A percentile compares a stretch with the other conserved stretches of the same genome.
These are phyloP conservation scores for Xylaria curta DNA, from an alignment of 495 filamentous ascomycete species.

Conservation along the genomic window DNA sequence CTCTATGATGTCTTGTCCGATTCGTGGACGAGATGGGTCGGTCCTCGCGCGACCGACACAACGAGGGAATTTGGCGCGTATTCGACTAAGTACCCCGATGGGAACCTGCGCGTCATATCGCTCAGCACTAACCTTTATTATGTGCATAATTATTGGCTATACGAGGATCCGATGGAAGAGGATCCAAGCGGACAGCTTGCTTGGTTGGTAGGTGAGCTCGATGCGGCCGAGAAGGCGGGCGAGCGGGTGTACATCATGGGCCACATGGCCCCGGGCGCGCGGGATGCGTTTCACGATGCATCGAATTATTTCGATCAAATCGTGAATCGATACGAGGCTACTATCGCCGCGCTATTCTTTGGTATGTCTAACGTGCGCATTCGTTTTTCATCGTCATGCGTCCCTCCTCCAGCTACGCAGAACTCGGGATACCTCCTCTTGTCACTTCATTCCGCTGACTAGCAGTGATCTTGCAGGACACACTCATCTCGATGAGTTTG, in stretches of 20 bases:
- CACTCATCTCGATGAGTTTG: constrained; percentile 62
- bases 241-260: constrained; percentile 62
- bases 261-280: constrained; percentile 57
- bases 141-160: constrained; percentile 60
- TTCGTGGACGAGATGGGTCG: constrained; percentile 56
- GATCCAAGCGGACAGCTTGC: constrained; percentile 56
- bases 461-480: constrained; percentile 43
- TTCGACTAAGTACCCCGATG: constrained; percentile 49
- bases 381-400: not conserved
- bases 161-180: constrained; percentile 53
- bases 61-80: constrained; percentile 56
- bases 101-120: constrained; percentile 60
- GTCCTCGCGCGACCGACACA: constrained; percentile 41
- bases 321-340: constrained; percentile 57
- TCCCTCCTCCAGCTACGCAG: not conserved
- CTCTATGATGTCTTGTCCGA: constrained; percentile 56
- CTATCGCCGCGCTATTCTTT: constrained; percentile 63
- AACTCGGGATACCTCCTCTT: too few species aligned
- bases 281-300: constrained; percentile 57
- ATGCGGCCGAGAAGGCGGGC: constrained; percentile 55
- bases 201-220: constrained; percentile 59
- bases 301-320: constrained; percentile 63
- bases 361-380: constrained; percentile 31
- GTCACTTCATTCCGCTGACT: not conserved
- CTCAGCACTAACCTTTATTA: constrained; percentile 66